Conservation (phyloP, 495 filamentous ascomycete species). For the Daldinia vernicosa region DNA sequence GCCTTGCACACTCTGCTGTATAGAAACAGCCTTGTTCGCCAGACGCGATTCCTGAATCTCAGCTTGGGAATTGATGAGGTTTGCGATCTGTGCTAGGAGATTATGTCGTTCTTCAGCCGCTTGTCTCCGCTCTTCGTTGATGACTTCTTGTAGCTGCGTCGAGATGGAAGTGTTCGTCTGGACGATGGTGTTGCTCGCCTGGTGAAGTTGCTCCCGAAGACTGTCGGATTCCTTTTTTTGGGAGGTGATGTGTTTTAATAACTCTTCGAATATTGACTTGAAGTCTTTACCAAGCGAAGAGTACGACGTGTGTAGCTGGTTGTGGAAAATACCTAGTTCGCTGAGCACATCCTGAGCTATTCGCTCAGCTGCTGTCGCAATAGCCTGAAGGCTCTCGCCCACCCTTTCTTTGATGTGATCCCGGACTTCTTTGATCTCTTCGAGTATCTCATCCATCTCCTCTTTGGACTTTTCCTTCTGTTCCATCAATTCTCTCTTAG, state of each 20-base stretch:
- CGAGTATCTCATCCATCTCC: constrained; percentile 89
- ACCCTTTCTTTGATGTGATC: constrained; percentile 87
- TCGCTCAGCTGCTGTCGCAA: constrained; percentile 83
- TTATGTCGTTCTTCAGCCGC: constrained; percentile 77
- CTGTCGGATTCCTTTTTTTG: constrained; percentile 81
- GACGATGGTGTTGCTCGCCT: constrained; percentile 70
- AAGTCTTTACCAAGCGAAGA: constrained; percentile 89
- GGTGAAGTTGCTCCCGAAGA: constrained; percentile 73
- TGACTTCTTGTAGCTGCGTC: constrained; percentile 69
- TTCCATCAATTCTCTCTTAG: constrained; percentile 70
- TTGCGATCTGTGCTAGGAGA: constrained; percentile 78
- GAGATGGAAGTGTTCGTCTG: constrained; percentile 72
- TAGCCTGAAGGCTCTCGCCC: constrained; percentile 82
- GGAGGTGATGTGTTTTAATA: constrained; percentile 74
- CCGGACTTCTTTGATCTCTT: constrained; percentile 87
- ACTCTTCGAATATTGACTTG: constrained; percentile 81
- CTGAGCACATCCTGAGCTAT: constrained; percentile 92
- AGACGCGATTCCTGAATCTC: constrained; percentile 79
- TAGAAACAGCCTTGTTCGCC: constrained; percentile 63
- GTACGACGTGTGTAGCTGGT: constrained; percentile 85
- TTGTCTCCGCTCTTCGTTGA: constrained; percentile 78
- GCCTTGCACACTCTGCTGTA: constrained; percentile 69
- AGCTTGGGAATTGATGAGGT: constrained; percentile 75
- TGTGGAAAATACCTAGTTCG: constrained; percentile 83
- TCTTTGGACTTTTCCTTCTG: constrained; percentile 77